Evolutionary conservation across 2,329 filamentous ascomycete species (phyloP).

Genomic region (Verticillium nonalfalfae): DNA sequence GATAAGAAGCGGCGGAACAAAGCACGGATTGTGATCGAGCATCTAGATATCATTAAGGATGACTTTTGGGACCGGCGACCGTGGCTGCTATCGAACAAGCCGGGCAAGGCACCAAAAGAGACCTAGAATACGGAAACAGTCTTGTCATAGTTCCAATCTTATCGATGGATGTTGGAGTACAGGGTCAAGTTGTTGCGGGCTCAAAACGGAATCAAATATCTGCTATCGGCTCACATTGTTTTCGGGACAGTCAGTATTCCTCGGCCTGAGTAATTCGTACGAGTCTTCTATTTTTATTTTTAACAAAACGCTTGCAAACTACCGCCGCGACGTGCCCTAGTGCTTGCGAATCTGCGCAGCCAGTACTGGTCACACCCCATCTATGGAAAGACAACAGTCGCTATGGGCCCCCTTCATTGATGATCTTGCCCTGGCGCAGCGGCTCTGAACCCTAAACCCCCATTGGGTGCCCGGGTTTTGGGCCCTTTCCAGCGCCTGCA

Average conservation of each 20-base stretch:
- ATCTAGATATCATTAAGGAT: slow-evolving; percentile 92
- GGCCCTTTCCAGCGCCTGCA: not conserved
- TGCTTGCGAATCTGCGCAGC: too few relatives aligned
- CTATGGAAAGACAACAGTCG: too few relatives aligned
- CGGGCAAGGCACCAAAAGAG: slow-evolving; percentile 63
- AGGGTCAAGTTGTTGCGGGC: too few relatives aligned
- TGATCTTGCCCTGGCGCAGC: too few relatives aligned
- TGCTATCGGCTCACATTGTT: too few relatives aligned
- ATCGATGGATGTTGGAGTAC: too few relatives aligned
- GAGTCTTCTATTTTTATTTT: not conserved
- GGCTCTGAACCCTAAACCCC: too few relatives aligned
- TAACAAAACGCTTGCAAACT: not conserved
- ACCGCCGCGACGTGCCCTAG: not conserved
- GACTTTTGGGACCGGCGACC: slow-evolving; percentile 87
- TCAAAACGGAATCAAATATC: too few relatives aligned
- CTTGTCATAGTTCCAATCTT: not conserved
- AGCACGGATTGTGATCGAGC: slow-evolving; percentile 73
- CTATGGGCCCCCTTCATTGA: too few relatives aligned
- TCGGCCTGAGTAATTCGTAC: not conserved
- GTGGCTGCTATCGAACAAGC: slow-evolving; percentile 74
- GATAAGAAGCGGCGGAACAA: slow-evolving; percentile 76
- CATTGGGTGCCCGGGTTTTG: too few relatives aligned
- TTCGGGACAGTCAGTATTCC: too few relatives aligned
- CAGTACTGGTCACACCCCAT: too few relatives aligned
- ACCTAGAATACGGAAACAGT: slow-evolving; percentile 22